Evolutionary conservation across 1,139 yeast genomes (phyloP).

Genomic region (Yamadazyma siamensis): DNA sequence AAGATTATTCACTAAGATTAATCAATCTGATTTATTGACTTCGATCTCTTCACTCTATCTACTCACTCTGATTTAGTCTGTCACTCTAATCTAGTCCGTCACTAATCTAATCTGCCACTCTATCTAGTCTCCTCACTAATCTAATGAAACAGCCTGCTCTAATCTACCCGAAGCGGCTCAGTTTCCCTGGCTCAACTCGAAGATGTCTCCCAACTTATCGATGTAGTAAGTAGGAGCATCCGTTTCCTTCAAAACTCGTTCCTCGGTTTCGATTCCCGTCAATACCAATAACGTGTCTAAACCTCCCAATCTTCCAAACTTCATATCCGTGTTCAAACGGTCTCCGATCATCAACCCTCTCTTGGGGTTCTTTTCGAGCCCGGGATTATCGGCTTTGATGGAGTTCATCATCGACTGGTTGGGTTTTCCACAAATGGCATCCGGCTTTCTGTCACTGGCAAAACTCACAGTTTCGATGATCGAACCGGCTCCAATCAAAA

Average conservation of each 20-base stretch:
- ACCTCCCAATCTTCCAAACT: constrained; percentile 85
- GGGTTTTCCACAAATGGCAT: constrained; percentile 85
- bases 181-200: too few species aligned
- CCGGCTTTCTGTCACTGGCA: constrained; percentile 68
- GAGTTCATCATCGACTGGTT: constrained; percentile 87
- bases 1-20: too few species aligned
- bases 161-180: too few species aligned
- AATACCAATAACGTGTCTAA: constrained; percentile 79
- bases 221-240: constrained; percentile 64
- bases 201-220: constrained; percentile 71
- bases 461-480: constrained; percentile 76
- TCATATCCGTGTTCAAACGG: constrained; percentile 90
- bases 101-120: too few species aligned
- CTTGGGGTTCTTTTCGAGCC: constrained; percentile 47
- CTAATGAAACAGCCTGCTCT: too few species aligned
- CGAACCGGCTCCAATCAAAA: constrained; percentile 94
- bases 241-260: constrained; percentile 42
- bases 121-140: too few species aligned
- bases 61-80: too few species aligned
- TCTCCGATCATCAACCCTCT: constrained; percentile 94
- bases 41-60: too few species aligned
- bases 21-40: too few species aligned
- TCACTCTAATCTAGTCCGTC: too few species aligned
- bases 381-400: constrained; percentile 63
- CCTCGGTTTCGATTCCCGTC: constrained; percentile 84